Evolutionary conservation across 2,329 filamentous ascomycete species (phyloP).

Genomic region (Colletotrichum phormii): DNA sequence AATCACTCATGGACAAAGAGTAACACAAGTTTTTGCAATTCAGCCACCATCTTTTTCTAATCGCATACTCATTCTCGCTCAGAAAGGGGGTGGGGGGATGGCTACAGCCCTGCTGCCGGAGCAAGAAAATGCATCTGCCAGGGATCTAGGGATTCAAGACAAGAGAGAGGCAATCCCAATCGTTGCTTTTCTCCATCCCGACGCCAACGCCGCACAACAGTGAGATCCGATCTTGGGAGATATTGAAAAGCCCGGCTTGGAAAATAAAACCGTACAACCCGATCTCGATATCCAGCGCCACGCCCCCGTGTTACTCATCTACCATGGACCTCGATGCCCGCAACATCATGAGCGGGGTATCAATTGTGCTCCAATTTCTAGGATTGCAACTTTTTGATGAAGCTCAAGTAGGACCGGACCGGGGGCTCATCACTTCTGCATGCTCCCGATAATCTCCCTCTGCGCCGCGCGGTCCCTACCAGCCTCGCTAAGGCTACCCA

Average conservation of each 20-base stretch:
- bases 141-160: conserved; percentile 4
- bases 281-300: conserved; percentile 23
- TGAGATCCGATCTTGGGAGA: conserved; percentile 12
- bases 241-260: conserved; percentile 3
- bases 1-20: not conserved
- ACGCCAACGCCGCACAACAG: conserved; percentile 9
- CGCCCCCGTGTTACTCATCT: not conserved
- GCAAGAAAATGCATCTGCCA: not conserved
- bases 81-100: not conserved
- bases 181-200: not conserved
- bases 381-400: not conserved
- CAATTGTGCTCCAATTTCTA: not conserved
- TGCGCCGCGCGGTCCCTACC: conserved; percentile 88
- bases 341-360: not conserved
- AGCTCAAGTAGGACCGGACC: not conserved
- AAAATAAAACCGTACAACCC: conserved; percentile 3
- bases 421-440: conserved; percentile 55
- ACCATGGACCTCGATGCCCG: not conserved
- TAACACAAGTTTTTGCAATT: not conserved
- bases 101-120: not conserved
- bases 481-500: conserved; percentile 84
- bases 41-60: not conserved
- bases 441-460: conserved; percentile 83
- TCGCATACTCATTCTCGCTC: not conserved
- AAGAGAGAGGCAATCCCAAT: not conserved